phyloP scores from a whole-genome alignment of 352 stramenopile genomes.

The Pythium chondricola region DNA sequence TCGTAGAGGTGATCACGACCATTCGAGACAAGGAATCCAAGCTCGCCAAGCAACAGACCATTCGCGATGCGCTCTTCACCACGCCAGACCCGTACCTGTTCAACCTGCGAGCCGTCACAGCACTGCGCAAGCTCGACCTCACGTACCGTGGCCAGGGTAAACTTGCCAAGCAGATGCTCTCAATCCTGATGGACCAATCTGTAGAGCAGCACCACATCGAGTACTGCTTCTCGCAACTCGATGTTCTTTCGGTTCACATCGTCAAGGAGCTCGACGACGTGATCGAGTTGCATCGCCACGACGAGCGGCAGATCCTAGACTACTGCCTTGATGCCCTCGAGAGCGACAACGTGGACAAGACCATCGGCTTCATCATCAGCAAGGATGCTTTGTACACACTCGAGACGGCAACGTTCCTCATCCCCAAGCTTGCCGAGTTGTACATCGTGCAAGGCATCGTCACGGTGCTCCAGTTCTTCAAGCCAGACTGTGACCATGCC shows the following conservation, averaged over 20 bases:
- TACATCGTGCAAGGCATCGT: constrained; percentile 40
- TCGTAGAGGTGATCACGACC: constrained; percentile 59
- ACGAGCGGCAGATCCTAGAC: constrained; percentile 34
- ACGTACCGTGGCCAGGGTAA: constrained; percentile 61
- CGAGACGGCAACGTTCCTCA: constrained; percentile 32
- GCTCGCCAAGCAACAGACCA: constrained; percentile 34
- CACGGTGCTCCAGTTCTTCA: constrained; percentile 58
- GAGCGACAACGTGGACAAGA: constrained; percentile 63
- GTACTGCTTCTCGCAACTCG: constrained; percentile 52
- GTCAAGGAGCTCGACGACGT: constrained; percentile 68
- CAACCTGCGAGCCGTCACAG: constrained; percentile 39
- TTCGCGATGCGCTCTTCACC: constrained; percentile 37
- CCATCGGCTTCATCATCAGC: constrained; percentile 50
- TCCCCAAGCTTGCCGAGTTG: constrained; percentile 56
- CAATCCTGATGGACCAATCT: constrained; percentile 28
- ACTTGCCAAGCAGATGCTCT: constrained; percentile 64
- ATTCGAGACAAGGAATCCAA: constrained; percentile 68
- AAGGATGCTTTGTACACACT: constrained; percentile 43
- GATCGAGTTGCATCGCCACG: constrained; percentile 37
- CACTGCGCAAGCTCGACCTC: constrained; percentile 50
- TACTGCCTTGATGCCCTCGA: constrained; percentile 59
- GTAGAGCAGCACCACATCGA: constrained; percentile 38
- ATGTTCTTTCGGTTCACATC: constrained; percentile 54
- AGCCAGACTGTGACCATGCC: constrained; percentile 38
- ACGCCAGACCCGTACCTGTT: constrained; percentile 52